Base-by-base conservation (phyloP, 2,329 filamentous ascomycete species). In the Aureobasidium zeae region DNA sequence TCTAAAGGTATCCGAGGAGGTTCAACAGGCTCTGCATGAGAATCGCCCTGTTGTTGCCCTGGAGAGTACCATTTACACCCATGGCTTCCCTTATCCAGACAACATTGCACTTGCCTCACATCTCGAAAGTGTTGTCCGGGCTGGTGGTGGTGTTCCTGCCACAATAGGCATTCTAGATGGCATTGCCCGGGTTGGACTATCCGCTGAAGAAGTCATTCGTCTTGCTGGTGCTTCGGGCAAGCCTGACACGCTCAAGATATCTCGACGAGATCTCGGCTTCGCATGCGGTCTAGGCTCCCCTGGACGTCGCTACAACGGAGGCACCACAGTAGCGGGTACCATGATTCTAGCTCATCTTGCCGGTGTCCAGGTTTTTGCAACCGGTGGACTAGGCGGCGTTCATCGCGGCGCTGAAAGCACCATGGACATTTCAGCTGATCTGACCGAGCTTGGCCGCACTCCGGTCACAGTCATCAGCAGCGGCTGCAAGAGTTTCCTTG, bases 1-100 rank as follows among this genome's bases (percentile, higher is more conserved):
- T 48, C 72, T 93, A 45, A 74, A 71, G 42, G 70, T 94, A 30
- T 88, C 86, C 1, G 81, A 89, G 38, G 89, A 96, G 63, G 81
- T 98, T 10, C 69, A 72, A 41, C 78, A 86, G 58, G 89, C 88
- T 28, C 63, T 95, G 35, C 70, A 76, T 30, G 74, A 77, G 10
- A 79, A 80, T 45, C 80, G 78, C 55, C 89, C 91, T 1, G 81
- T 98, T 3, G 88, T 98, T 9, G 91, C 89, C 12, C 73, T 98
- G 4, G 91, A 98, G 64, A 87, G 86, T 2, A 94, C 91, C 4
- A 96, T 98, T 54, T 96, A 98, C 64, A 98, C 91, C 1, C 91
- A 98, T 65, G 78, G 79, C 46, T 83, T 80, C 51, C 79, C 81
- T 2, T 82, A 82, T 53, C 81, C 81, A 0, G 75, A 82, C 20